Base-by-base conservation (phyloP, 345 rosid genomes). In the Bretschneidera sinensis region DNA sequence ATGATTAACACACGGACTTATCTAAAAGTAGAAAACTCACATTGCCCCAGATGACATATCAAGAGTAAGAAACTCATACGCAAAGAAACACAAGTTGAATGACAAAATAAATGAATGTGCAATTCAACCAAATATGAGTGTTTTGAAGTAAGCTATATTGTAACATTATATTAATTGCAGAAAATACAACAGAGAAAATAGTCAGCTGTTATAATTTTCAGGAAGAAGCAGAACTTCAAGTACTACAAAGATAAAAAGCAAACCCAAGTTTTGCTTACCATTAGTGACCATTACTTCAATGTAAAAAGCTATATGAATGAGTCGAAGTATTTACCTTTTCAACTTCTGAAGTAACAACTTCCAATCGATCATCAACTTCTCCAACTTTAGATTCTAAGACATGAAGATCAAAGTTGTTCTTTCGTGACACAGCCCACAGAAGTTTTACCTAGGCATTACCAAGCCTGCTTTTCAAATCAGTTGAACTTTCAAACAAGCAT, bases 401-500 rank as follows among this genome's bases (percentile, higher is more conserved):
- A 67, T 92, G 83, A 67, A 87, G 68, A 65, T 85, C 88, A 69
- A 87, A 92, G 66, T 92, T 89, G 83, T 68, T 79, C 74, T 74
- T 81, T 75, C 96, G 81, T 50, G 71, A 81, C 74, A 71, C 72
- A 64, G 82, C 80, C 96, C 97, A 89, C 1, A 87, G 82, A 43
- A 50, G 62, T 67, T 77, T 80, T 43, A 82, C 80, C 98, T 89
- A 82, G 21, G 65, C 60, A 79, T 69, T 59, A 65, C 51, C 69
- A 68, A 71, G 43, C 73, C 74, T 69, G 68, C 61, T 57, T 18
- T 21, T 70, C 62, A 51, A 63, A 70, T 81, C 69, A 82, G 71
- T 60, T 54, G 25, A 73, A 63, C 51, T 34, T 55, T 65, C 51
- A 59, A 39, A 53, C 17, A 17, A 51, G 20, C 9, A 54, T 55